Percentiles rank a stretch among this genome's conserved stretches.
Evolutionary conservation across 2,329 filamentous ascomycete species (phyloP).

Genomic region (Alternaria tenuissima): DNA sequence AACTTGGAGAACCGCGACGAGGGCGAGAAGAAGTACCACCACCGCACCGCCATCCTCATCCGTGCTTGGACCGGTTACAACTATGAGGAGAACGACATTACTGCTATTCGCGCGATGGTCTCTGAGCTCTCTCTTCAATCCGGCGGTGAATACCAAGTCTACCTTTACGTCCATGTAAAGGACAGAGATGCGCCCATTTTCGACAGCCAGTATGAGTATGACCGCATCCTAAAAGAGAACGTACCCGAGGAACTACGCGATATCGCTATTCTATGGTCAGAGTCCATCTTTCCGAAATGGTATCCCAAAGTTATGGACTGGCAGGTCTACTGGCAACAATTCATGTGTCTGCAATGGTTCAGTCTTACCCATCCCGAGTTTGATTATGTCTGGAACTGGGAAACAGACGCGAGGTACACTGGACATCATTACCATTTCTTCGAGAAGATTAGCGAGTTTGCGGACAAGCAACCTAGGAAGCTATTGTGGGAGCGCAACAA

Average conservation of each 20-base stretch:
- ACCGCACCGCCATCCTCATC: constrained; percentile 57
- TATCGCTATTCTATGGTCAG: constrained; percentile 78
- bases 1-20: constrained; percentile 36
- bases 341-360: constrained; percentile 79
- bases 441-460: constrained; percentile 66
- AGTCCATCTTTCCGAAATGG: constrained; percentile 59
- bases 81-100: constrained; percentile 58
- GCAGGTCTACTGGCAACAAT: constrained; percentile 66
- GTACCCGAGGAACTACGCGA: constrained; percentile 75
- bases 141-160: constrained; percentile 59
- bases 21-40: constrained; percentile 47
- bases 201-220: constrained; percentile 66
- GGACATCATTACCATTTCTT: constrained; percentile 85
- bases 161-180: constrained; percentile 59
- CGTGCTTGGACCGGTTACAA: constrained; percentile 58
- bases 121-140: constrained; percentile 56
- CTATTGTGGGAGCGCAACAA: constrained; percentile 67
- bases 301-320: constrained; percentile 60
- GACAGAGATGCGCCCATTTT: constrained; percentile 67
- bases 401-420: constrained; percentile 80
- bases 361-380: constrained; percentile 79
- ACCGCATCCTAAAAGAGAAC: constrained; percentile 66
- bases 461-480: constrained; percentile 63
- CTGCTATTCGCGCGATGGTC: constrained; percentile 56
- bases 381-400: constrained; percentile 85